Conservation (phyloP, 306 rosid genomes). For the Argentina anserina region DNA sequence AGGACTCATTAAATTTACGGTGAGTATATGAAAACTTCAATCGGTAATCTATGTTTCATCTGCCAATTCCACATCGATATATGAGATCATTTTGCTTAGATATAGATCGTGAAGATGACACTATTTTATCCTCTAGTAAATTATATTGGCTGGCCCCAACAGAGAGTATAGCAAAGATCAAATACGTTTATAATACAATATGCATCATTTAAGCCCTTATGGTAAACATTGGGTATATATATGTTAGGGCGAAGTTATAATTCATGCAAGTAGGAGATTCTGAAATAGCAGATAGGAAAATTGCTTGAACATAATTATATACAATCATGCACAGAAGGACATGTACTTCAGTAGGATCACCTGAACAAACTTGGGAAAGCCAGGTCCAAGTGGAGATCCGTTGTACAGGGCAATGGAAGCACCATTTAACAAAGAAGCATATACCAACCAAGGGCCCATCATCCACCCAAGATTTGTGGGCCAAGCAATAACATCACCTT, state of each 20-base stretch:
- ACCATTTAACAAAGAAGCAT: conserved; percentile 86
- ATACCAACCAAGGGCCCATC: conserved; percentile 99
- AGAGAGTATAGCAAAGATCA: not conserved
- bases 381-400: conserved; percentile 87
- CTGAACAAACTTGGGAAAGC: conserved; percentile 89
- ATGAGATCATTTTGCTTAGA: not conserved
- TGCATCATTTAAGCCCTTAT: no score
- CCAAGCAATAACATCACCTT: conserved; percentile 84
- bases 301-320: no score
- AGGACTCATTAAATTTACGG: not conserved
- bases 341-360: conserved; percentile 35
- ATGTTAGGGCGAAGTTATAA: no score
- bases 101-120: not conserved
- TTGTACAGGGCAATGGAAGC: conserved; percentile 85
- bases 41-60: not conserved
- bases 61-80: not conserved
- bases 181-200: not conserved
- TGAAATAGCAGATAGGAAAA: no score
- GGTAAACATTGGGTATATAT: no score
- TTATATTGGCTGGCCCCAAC: not conserved
- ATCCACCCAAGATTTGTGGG: conserved; percentile 99
- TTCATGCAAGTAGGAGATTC: no score
- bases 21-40: not conserved
- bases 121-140: not conserved
- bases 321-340: no score